Conservation (phyloP, 306 rosid species). For the Psophocarpus tetragonolobus region DNA sequence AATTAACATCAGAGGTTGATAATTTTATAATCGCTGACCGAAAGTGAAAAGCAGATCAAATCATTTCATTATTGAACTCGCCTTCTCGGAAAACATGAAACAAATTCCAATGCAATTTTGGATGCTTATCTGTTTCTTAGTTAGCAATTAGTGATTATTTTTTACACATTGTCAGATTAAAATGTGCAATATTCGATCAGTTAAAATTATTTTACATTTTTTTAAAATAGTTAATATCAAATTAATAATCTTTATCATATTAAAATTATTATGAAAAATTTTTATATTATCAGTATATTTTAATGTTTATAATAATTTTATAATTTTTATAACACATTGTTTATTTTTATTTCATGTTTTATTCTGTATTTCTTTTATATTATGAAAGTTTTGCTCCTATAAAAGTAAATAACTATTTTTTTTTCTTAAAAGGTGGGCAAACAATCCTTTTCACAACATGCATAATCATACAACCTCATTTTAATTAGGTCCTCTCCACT, state of each 20-base stretch:
- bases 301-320: background rate
- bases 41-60: background rate
- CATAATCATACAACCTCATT: background rate
- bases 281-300: background rate
- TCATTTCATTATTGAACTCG: background rate
- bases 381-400: background rate
- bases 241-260: background rate
- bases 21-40: background rate
- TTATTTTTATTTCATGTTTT: background rate
- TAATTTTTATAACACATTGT: background rate
- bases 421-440: background rate
- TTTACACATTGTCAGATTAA: background rate
- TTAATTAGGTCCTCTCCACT: too few relatives aligned
- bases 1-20: background rate
- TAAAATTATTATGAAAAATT: background rate
- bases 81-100: background rate
- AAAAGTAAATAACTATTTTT: background rate
- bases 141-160: background rate
- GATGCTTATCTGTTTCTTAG: background rate
- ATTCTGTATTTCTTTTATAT: background rate
- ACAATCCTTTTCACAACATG: background rate
- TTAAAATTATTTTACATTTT: background rate
- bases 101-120: conserved; percentile 8
- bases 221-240: background rate
- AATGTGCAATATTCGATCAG: background rate